Evolutionary conservation across 2,329 filamentous ascomycete genomes (phyloP).

Genomic region (Aspergillus japonicus): DNA sequence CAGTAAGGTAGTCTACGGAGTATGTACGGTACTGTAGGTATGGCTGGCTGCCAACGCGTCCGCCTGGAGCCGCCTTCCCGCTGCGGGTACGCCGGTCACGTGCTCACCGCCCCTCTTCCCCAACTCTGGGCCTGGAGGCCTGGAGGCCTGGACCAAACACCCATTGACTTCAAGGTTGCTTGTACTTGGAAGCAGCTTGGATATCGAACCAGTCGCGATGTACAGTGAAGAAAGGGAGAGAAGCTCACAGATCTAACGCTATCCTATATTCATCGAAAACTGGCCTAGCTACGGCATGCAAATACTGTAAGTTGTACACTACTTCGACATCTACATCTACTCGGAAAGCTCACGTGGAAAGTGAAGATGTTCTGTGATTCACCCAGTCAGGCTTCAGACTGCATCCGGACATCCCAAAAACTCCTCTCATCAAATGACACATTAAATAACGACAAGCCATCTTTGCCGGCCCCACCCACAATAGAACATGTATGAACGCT

Average conservation of each 20-base stretch:
- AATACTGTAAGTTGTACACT: background rate
- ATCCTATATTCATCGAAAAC: too few species aligned
- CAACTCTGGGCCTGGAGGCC: background rate
- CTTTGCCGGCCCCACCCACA: slow-evolving; percentile 1
- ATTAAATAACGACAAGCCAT: slow-evolving; percentile 18
- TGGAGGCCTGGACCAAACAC: too few species aligned
- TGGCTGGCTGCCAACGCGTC: background rate
- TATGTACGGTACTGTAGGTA: too few species aligned
- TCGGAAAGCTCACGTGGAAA: background rate
- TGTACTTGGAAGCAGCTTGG: too few species aligned
- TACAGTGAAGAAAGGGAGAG: too few species aligned
- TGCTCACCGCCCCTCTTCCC: slow-evolving; percentile 5
- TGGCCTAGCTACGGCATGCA: too few species aligned
- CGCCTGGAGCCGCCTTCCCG: background rate
- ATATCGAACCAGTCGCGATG: too few species aligned
- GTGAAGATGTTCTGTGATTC: slow-evolving; percentile 3
- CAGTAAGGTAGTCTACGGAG: too few species aligned
- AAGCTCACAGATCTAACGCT: too few species aligned
- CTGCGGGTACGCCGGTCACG: slow-evolving; percentile 18
- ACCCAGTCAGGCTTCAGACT: background rate
- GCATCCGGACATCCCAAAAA: slow-evolving; percentile 13
- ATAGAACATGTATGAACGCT: slow-evolving; percentile 6
- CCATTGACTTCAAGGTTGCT: too few species aligned
- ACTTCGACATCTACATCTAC: background rate
- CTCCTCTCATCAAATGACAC: slow-evolving; percentile 10